A percentile compares a stretch with the other conserved stretches of the same genome.
These are phyloP conservation scores for Pichia sp. DNA, from an alignment of 1,139 yeast species.

Conservation along the genomic window DNA sequence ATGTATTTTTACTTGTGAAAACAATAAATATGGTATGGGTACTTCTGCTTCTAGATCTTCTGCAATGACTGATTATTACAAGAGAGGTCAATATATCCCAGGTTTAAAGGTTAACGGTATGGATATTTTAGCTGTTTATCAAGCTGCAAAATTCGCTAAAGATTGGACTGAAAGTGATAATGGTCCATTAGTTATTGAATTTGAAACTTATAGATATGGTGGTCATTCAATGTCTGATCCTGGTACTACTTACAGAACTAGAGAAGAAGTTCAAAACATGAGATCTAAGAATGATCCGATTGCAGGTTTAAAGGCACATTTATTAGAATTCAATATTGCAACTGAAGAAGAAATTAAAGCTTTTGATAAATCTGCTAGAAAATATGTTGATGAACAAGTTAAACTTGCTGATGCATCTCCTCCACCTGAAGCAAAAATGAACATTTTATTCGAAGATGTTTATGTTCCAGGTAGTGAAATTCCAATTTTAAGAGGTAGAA, in stretches of 20 bases:
- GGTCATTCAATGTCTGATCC: slow-evolving; percentile 99
- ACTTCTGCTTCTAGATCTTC: slow-evolving; percentile 95
- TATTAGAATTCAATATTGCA: slow-evolving; percentile 77
- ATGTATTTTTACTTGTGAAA: slow-evolving; percentile 91
- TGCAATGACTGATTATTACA: slow-evolving; percentile 92
- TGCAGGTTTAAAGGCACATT: slow-evolving; percentile 85
- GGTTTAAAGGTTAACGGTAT: slow-evolving; percentile 98
- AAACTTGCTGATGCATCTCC: slow-evolving; percentile 91
- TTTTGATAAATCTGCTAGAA: slow-evolving; percentile 93
- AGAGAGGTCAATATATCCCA: slow-evolving; percentile 99
- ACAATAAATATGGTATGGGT: slow-evolving; percentile 99
- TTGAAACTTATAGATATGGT: slow-evolving; percentile 98
- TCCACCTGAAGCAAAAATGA: slow-evolving; percentile 94
- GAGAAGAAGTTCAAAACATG: slow-evolving; percentile 99
- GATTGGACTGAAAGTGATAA: slow-evolving; percentile 92
- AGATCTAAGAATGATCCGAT: slow-evolving; percentile 97
- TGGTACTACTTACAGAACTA: slow-evolving; percentile 98
- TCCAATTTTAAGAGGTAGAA: slow-evolving; percentile 92
- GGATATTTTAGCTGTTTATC: slow-evolving; percentile 94
- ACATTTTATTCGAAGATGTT: slow-evolving; percentile 91
- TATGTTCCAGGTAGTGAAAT: slow-evolving; percentile 93
- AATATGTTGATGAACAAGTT: slow-evolving; percentile 89
- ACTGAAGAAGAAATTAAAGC: slow-evolving; percentile 91
- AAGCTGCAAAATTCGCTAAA: slow-evolving; percentile 94
- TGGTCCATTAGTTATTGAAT: slow-evolving; percentile 94